A percentile compares a stretch with the other conserved stretches of the same genome.
phyloP scores from a whole-genome alignment of 164 flowering plant genomes.

The Magnolia sinica region DNA sequence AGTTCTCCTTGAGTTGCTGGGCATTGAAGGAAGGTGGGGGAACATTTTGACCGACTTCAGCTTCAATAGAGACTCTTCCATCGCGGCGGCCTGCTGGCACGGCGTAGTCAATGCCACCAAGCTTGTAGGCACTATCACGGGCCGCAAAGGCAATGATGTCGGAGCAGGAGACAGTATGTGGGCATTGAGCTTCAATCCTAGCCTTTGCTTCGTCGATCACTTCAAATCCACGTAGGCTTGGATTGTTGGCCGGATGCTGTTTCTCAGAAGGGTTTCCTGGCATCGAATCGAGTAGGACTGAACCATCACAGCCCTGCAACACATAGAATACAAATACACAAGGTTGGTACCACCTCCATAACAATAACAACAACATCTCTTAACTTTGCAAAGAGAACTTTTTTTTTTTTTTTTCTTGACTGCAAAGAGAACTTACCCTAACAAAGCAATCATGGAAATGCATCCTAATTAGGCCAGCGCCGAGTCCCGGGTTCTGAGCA shows the following conservation, averaged over 20 bases:
- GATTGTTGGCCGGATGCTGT: conserved; percentile 33
- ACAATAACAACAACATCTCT: no score
- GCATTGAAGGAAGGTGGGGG: conserved; percentile 3
- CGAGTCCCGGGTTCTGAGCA: conserved; percentile 44
- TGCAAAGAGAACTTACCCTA: conserved; percentile 26
- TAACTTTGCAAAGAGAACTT: neutral
- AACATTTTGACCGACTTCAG: conserved; percentile 13
- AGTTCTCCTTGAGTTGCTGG: conserved; percentile 6
- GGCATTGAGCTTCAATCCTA: no score
- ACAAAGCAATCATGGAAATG: conserved; percentile 77
- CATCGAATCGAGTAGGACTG: conserved; percentile 46
- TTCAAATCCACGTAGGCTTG: conserved; percentile 1
- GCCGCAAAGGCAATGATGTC: no score
- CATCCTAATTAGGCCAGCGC: conserved; percentile 57
- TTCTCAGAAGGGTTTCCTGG: conserved; percentile 39
- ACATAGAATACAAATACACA: neutral
- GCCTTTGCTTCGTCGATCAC: no score
- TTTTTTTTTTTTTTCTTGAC: no score
- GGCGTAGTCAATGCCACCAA: no score
- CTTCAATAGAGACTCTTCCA: conserved; percentile 16
- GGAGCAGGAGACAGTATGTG: no score
- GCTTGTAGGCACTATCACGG: no score
- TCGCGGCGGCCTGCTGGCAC: no score
- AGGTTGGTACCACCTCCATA: no score
- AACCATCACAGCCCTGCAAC: conserved; percentile 57